These are phyloP conservation scores for Tuber calosporum DNA, from an alignment of 495 filamentous ascomycete genomes.

Conservation along the genomic window DNA sequence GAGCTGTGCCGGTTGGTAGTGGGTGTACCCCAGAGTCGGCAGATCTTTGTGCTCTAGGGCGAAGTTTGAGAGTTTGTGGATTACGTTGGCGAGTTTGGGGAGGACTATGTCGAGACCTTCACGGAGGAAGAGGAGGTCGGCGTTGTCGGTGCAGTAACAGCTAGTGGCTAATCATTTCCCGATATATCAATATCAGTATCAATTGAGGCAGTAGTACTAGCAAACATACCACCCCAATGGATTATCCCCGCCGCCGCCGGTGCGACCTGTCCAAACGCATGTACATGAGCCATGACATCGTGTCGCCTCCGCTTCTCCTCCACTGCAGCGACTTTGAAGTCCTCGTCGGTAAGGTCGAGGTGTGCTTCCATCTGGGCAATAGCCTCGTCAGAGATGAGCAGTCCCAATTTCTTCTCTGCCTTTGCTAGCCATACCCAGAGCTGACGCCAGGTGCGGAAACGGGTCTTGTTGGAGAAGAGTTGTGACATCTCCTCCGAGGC, in stretches of 20 bases:
- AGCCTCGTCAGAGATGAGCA: constrained; percentile 61
- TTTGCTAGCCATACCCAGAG: constrained; percentile 83
- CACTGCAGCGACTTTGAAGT: constrained; percentile 65
- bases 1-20: constrained; percentile 69
- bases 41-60: constrained; percentile 65
- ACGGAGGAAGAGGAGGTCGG: constrained; percentile 76
- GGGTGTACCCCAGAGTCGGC: constrained; percentile 71
- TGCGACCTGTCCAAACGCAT: constrained; percentile 63
- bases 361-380: constrained; percentile 68
- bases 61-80: constrained; percentile 71
- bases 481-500: constrained; percentile 57
- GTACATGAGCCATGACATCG: constrained; percentile 55
- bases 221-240: constrained; percentile 61
- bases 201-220: constrained; percentile 35
- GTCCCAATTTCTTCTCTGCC: constrained; percentile 63
- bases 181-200: constrained; percentile 10
- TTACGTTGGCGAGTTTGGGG: constrained; percentile 76
- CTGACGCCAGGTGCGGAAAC: constrained; percentile 69
- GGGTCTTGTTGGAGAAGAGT: constrained; percentile 63
- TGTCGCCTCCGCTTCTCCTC: constrained; percentile 73
- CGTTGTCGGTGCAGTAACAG: constrained; percentile 72
- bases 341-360: constrained; percentile 65
- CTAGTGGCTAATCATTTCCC: constrained; percentile 46
- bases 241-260: constrained; percentile 83
- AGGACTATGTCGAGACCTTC: constrained; percentile 69